Conservation (phyloP, 108 stramenopile species). For the Parietichytrium sp. region DNA sequence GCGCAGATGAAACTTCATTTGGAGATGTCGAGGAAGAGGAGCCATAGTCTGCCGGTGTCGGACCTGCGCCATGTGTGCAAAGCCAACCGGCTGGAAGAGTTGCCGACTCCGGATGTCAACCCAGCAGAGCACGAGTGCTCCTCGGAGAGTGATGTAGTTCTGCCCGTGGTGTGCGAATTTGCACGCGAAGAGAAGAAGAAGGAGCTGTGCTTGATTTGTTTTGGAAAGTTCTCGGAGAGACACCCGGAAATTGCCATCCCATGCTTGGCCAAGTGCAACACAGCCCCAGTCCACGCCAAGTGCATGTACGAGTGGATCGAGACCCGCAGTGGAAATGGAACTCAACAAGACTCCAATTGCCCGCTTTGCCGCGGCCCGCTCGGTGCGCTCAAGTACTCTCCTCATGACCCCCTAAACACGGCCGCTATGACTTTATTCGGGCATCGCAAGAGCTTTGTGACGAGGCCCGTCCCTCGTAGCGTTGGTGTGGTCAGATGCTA, state of each 20-base stretch:
- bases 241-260: not conserved
- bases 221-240: not conserved
- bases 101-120: not conserved
- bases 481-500: conserved; percentile 34
- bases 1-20: too few relatives aligned
- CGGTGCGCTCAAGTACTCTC: conserved; percentile 3
- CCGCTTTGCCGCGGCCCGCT: conserved; percentile 16
- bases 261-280: conserved; percentile 19
- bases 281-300: conserved; percentile 25
- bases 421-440: not conserved
- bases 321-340: not conserved
- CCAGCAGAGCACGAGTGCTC: not conserved
- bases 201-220: not conserved
- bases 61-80: not conserved
- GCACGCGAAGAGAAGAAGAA: not conserved
- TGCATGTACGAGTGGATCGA: conserved; percentile 28
- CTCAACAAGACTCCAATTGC: not conserved
- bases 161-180: not conserved
- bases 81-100: not conserved
- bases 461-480: not conserved
- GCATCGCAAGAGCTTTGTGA: not conserved
- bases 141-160: not conserved
- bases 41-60: not conserved
- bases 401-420: not conserved
- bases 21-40: not conserved